Percentiles rank a stretch among this genome's conserved stretches.
These are phyloP conservation scores for Poteriospumella lacustris DNA, from an alignment of 108 stramenopile genomes.

Conservation along the genomic window DNA sequence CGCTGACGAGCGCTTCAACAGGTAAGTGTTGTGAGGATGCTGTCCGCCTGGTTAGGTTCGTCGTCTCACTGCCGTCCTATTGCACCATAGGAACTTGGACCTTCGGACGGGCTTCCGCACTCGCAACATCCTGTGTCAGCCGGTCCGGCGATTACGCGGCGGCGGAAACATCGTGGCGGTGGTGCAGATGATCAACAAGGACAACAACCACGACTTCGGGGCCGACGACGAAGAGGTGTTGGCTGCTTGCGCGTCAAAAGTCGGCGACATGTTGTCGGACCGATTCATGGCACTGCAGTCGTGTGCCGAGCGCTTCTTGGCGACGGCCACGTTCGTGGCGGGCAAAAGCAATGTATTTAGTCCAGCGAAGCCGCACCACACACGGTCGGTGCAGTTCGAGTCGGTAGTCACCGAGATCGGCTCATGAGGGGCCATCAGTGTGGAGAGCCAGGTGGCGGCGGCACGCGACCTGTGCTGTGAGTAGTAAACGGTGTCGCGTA, in stretches of 20 bases:
- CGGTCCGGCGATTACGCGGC: constrained; percentile 10
- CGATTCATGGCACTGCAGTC: neutral
- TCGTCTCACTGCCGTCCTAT: neutral
- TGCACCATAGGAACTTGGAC: constrained; percentile 20
- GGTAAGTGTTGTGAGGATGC: neutral
- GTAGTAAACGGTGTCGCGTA: too few species aligned
- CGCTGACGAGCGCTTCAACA: constrained; percentile 15
- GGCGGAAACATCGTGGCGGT: constrained; percentile 4
- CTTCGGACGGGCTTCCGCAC: neutral
- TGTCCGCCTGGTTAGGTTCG: neutral
- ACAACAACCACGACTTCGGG: neutral
- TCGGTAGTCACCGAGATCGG: too few species aligned
- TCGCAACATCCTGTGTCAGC: constrained; percentile 14
- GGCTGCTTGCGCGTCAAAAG: neutral
- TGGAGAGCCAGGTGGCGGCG: too few species aligned
- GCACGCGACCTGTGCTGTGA: too few species aligned
- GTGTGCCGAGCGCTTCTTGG: neutral
- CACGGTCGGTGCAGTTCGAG: too few species aligned
- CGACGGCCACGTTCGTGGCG: too few species aligned
- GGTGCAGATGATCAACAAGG: constrained; percentile 22
- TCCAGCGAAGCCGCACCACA: too few species aligned
- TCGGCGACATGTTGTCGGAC: neutral
- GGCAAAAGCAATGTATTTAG: too few species aligned
- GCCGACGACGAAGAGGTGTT: constrained; percentile 11
- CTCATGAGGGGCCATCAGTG: too few species aligned